phyloP scores from a whole-genome alignment of 2,329 filamentous ascomycete species.

The Blumeriella jaapii region DNA sequence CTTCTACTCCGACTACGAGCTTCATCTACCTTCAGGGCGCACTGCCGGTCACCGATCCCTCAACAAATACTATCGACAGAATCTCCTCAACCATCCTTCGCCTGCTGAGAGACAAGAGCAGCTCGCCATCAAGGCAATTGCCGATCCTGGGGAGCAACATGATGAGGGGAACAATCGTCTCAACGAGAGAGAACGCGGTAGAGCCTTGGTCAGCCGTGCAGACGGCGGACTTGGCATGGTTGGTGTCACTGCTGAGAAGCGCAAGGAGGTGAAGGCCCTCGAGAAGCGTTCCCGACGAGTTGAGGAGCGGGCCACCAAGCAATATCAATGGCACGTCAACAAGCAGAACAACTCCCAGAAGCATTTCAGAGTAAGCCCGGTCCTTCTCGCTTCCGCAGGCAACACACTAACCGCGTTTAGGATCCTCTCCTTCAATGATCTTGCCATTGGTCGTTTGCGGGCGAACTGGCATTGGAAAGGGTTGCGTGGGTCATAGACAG shows the following conservation, averaged over 20 bases:
- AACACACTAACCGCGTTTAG: slow-evolving; percentile 19
- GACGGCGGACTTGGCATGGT: slow-evolving; percentile 68
- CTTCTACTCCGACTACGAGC: slow-evolving; percentile 85
- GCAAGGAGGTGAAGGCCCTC: slow-evolving; percentile 50
- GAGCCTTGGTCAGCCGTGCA: slow-evolving; percentile 52
- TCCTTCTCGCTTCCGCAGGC: neutral
- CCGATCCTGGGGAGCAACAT: slow-evolving; percentile 34
- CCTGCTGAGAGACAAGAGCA: slow-evolving; percentile 63
- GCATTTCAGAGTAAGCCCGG: slow-evolving; percentile 48
- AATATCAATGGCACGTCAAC: slow-evolving; percentile 59
- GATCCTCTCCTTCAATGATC: slow-evolving; percentile 28
- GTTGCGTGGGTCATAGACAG: neutral
- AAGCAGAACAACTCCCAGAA: slow-evolving; percentile 57
- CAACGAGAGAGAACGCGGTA: slow-evolving; percentile 34
- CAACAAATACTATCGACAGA: slow-evolving; percentile 84
- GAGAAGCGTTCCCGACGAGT: slow-evolving; percentile 60
- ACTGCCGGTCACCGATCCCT: slow-evolving; percentile 84
- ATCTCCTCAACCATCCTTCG: slow-evolving; percentile 74
- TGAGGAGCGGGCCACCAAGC: slow-evolving; percentile 48
- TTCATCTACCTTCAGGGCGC: slow-evolving; percentile 83
- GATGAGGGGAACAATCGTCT: slow-evolving; percentile 28
- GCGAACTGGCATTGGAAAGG: too few relatives aligned
- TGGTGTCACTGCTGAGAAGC: slow-evolving; percentile 66
- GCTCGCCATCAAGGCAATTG: slow-evolving; percentile 45
- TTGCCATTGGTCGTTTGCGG: neutral